Conservation (phyloP, 345 rosid genomes). For the Salix dunnii region DNA sequence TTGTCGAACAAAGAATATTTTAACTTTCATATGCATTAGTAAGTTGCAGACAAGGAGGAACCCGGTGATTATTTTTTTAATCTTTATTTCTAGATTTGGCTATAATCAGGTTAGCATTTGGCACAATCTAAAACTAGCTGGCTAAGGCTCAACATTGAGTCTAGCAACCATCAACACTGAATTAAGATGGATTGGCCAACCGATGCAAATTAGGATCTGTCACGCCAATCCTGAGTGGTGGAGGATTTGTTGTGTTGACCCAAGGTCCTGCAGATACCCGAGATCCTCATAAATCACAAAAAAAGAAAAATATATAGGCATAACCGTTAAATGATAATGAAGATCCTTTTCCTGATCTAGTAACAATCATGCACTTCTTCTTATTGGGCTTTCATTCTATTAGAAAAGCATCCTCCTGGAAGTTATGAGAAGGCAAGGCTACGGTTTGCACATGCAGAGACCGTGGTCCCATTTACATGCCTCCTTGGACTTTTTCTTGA, state of each 20-base stretch:
- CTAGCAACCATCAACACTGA: background rate
- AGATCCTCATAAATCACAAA: background rate
- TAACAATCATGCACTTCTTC: background rate
- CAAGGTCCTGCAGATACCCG: background rate
- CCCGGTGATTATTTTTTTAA: background rate
- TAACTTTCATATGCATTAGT: background rate
- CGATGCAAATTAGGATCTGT: background rate
- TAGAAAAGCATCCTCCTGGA: constrained; percentile 72
- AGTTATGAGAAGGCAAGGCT: constrained; percentile 89
- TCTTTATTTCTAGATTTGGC: background rate
- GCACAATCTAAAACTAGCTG: background rate
- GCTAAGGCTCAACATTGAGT: background rate
- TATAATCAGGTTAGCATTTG: background rate
- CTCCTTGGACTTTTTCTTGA: constrained; percentile 94
- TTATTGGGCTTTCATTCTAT: constrained; percentile 6
- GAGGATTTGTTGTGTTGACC: background rate
- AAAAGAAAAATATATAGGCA: background rate
- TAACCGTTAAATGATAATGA: background rate
- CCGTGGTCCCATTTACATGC: constrained; percentile 91
- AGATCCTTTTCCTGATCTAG: background rate
- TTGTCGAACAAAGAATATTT: background rate
- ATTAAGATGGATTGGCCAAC: background rate
- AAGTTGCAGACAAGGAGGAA: background rate
- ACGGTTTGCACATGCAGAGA: constrained; percentile 96
- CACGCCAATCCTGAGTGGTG: background rate